These are phyloP conservation scores for Misopates orontium DNA, from an alignment of 257 asterid species.

Conservation along the genomic window DNA sequence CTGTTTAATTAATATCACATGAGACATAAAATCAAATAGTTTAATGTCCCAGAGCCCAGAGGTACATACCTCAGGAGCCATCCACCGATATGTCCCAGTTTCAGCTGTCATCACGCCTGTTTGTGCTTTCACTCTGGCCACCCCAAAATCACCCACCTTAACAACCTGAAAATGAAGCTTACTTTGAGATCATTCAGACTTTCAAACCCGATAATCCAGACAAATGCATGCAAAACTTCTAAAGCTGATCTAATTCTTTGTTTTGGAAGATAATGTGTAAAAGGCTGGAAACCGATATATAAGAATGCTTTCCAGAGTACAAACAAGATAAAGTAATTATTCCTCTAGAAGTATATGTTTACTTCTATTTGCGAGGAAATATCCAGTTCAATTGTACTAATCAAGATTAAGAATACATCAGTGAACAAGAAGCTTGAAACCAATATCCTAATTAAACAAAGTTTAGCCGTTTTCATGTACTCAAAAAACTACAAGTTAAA, in stretches of 20 bases:
- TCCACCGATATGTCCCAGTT: constrained; percentile 99
- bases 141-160: constrained; percentile 99
- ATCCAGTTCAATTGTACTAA: not conserved
- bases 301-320: not conserved
- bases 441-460: constrained; percentile 7
- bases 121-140: constrained; percentile 95
- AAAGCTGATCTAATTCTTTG: not conserved
- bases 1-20: too few relatives aligned
- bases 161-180: constrained; percentile 61
- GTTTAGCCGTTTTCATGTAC: not conserved
- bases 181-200: constrained; percentile 23
- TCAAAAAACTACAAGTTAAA: constrained; percentile 2
- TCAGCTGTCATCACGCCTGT: constrained; percentile 99
- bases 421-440: constrained; percentile 10
- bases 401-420: not conserved
- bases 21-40: not conserved
- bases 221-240: not conserved
- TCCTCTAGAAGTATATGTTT: too few relatives aligned
- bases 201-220: not conserved
- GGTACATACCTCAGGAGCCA: constrained; percentile 95
- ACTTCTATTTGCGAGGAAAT: constrained; percentile 4
- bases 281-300: constrained; percentile 19
- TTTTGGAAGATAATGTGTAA: constrained; percentile 12
- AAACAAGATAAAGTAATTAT: not conserved
- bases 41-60: not conserved